Percentiles rank a stretch among this genome's conserved stretches.
Conservation (phyloP, 116 monocot genomes). For the Phalaenopsis hybrid region DNA sequence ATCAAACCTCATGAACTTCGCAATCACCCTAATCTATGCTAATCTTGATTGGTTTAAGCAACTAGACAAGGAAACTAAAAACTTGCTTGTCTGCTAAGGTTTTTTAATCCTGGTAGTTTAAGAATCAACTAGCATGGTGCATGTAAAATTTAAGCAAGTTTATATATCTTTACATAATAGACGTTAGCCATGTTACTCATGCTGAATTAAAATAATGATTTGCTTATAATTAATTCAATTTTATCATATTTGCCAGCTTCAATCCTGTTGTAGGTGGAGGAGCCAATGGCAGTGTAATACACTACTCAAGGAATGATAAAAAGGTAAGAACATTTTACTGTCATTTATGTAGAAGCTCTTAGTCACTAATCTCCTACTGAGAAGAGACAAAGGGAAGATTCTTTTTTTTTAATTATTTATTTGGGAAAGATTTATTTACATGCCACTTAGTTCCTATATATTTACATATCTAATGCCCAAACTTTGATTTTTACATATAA, state of each 20-base stretch:
- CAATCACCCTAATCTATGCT: no score
- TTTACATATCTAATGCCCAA: no score
- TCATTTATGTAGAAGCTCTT: neutral
- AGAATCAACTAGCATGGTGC: neutral
- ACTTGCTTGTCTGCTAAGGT: no score
- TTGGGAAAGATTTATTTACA: no score
- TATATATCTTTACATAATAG: neutral
- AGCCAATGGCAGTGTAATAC: conserved; percentile 84
- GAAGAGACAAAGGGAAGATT: neutral
- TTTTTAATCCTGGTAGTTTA: no score
- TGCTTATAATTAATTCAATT: neutral
- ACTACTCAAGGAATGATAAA: conserved; percentile 95
- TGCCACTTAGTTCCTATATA: no score
- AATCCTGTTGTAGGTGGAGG: conserved; percentile 96
- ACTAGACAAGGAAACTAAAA: no score
- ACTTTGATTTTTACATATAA: no score
- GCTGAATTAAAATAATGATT: neutral
- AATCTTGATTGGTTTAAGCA: no score
- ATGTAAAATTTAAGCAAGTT: neutral
- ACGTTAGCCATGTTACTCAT: neutral
- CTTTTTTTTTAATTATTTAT: no score
- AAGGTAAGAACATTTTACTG: conserved; percentile 36
- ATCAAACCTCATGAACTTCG: no score
- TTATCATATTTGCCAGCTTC: conserved; percentile 42
- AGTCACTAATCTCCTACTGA: neutral